Conservation (phyloP, 345 rosid species). For the Isatis tinctoria region DNA sequence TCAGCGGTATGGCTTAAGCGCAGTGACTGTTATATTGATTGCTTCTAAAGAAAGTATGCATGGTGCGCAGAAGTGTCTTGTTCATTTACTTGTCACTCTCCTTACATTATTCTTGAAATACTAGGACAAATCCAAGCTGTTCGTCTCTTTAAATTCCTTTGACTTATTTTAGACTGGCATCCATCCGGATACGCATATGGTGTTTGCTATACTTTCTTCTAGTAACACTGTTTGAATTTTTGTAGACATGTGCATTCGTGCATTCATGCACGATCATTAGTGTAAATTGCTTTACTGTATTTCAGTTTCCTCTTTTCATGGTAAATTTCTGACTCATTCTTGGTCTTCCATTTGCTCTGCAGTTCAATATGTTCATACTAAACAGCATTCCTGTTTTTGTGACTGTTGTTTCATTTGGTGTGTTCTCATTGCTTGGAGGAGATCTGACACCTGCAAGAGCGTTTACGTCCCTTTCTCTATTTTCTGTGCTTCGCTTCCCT, state of each 20-base stretch:
- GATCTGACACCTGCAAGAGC: conserved; percentile 97
- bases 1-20: conserved; percentile 67
- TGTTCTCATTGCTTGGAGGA: conserved; percentile 97
- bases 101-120: background rate
- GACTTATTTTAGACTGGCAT: background rate
- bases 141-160: background rate
- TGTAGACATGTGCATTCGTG: background rate
- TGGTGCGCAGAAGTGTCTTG: background rate
- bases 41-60: conserved; percentile 4
- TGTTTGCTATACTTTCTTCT: conserved; percentile 2
- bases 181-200: background rate
- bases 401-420: conserved; percentile 86
- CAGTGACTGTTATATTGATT: conserved; percentile 17
- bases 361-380: conserved; percentile 76
- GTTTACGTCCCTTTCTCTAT: conserved; percentile 90
- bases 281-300: conserved; percentile 10
- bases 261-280: background rate
- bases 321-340: conserved; percentile 30
- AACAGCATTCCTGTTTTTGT: conserved; percentile 92
- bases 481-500: conserved; percentile 96
- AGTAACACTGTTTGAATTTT: conserved; percentile 5
- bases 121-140: background rate
- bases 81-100: background rate
- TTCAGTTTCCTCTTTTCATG: background rate
- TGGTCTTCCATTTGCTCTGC: conserved; percentile 41